phyloP scores from a whole-genome alignment of 345 rosid genomes.

The Eutrema yunnanense region DNA sequence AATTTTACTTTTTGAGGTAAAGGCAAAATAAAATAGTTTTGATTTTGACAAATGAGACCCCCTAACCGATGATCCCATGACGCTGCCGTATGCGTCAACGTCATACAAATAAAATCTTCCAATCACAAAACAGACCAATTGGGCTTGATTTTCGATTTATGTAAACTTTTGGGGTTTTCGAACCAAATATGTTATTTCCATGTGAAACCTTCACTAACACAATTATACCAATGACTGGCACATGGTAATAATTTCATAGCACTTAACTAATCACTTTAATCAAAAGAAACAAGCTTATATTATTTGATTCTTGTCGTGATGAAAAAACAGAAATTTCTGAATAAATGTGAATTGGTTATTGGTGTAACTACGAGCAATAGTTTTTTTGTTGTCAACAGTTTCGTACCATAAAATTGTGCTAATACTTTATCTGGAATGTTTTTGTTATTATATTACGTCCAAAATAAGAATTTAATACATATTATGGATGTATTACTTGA shows the following conservation, averaged over 20 bases:
- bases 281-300: too few species aligned
- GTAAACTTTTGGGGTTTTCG: conserved; percentile 2
- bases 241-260: neutral
- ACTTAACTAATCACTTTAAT: too few species aligned
- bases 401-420: neutral
- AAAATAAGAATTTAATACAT: too few species aligned
- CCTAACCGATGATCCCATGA: neutral
- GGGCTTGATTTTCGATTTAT: conserved; percentile 22
- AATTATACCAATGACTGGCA: neutral
- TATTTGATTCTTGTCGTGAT: neutral
- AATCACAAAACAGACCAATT: conserved; percentile 16
- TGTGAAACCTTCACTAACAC: conserved; percentile 16
- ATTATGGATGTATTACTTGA: too few species aligned
- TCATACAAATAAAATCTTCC: conserved; percentile 1
- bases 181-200: conserved; percentile 7
- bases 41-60: conserved; percentile 19
- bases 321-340: neutral
- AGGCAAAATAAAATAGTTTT: conserved; percentile 14
- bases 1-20: conserved; percentile 25
- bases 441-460: neutral
- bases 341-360: neutral
- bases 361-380: neutral
- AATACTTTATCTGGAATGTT: neutral
- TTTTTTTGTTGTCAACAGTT: neutral
- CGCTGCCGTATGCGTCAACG: neutral